Percentiles rank a stretch among this genome's conserved stretches.
These are phyloP conservation scores for Danielozyma ontarioensis DNA, from an alignment of 805 yeast species.

Conservation along the genomic window DNA sequence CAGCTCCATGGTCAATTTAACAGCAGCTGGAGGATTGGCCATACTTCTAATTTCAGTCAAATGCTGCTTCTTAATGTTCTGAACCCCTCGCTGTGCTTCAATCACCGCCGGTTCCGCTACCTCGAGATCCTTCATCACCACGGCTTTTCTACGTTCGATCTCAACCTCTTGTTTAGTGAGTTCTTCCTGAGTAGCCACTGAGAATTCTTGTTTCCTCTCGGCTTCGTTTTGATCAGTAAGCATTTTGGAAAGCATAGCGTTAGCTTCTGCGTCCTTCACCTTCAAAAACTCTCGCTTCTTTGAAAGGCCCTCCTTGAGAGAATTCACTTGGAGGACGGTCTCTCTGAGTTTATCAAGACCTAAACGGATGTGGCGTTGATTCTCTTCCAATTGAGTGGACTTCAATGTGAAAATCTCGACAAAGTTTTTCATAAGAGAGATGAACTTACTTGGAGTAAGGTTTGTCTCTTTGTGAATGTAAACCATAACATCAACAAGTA, in stretches of 20 bases:
- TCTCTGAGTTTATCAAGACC: constrained; percentile 77
- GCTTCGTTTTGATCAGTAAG: constrained; percentile 85
- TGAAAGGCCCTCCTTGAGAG: constrained; percentile 49
- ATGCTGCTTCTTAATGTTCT: constrained; percentile 87
- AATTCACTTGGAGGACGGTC: constrained; percentile 67
- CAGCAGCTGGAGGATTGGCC: constrained; percentile 86
- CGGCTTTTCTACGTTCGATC: constrained; percentile 46
- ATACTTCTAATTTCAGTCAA: constrained; percentile 84
- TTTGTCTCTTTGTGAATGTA: constrained; percentile 34
- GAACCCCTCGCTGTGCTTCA: constrained; percentile 87
- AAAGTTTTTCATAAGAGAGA: constrained; percentile 47
- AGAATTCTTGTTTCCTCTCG: constrained; percentile 83
- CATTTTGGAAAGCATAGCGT: constrained; percentile 67
- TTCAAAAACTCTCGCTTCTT: constrained; percentile 46
- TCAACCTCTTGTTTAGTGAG: constrained; percentile 62
- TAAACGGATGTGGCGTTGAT: constrained; percentile 63
- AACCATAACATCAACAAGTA: constrained; percentile 43
- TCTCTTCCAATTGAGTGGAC: constrained; percentile 49
- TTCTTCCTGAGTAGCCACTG: constrained; percentile 67
- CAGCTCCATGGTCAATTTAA: constrained; percentile 79
- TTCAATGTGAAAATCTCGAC: constrained; percentile 35
- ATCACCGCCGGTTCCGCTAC: constrained; percentile 78
- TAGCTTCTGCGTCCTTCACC: constrained; percentile 63
- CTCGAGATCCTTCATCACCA: constrained; percentile 61
- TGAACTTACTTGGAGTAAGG: constrained; percentile 50